Base-by-base conservation (phyloP, 2,329 filamentous ascomycete genomes). In the Diaporthe helianthi region DNA sequence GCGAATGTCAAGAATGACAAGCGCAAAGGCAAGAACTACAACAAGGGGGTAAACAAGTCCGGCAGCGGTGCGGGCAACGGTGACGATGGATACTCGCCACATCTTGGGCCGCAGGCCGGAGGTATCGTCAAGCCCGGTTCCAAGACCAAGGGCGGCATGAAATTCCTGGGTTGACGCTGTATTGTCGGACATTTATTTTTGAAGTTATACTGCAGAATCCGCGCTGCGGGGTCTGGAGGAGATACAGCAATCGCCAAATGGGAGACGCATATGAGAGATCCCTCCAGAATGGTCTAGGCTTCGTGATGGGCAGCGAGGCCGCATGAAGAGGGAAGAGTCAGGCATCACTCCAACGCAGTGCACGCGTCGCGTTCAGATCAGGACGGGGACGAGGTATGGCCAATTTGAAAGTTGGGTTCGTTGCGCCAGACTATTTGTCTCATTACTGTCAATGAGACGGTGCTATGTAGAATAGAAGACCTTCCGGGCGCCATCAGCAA, bases 111-210 rank as follows among this genome's bases (percentile, higher is more conserved):
- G 44, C 78, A 79, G 72, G 78, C 77, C 17, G 84, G 80, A 22
- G 89, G 88, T 19, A 81, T 90, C 31, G 84, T 84, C 44, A 91
- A 91, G 79, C 83, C 87, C 1, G 88, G 88, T 2, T 85, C 88
- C 74, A 90, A 90, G 83, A 91, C 87, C n/a, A 90, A 90, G 81
- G 88, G 88, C 44, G 89, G 89, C 0, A 77, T 91, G 71, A 87
- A 85, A 73, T 77, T 91, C 65, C 78, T 91, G 55, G 89, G 89
- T 68, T 91, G 78, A 83, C 65, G 49, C 31, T 6, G 29, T 54
- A 26, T 44, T 54, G 36, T 47, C 12, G 26, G n/a, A 12, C 36
- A 52, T 19, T 17, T 52, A 41, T 12, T 29, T 17, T 17, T 69
- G 36, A 49, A 29, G 31, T 31, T 1, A 31, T 17, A 29, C 19